These are phyloP conservation scores for Salmacisia buchloeana DNA, from an alignment of 1,284 basidiomycete genomes.

Conservation along the genomic window DNA sequence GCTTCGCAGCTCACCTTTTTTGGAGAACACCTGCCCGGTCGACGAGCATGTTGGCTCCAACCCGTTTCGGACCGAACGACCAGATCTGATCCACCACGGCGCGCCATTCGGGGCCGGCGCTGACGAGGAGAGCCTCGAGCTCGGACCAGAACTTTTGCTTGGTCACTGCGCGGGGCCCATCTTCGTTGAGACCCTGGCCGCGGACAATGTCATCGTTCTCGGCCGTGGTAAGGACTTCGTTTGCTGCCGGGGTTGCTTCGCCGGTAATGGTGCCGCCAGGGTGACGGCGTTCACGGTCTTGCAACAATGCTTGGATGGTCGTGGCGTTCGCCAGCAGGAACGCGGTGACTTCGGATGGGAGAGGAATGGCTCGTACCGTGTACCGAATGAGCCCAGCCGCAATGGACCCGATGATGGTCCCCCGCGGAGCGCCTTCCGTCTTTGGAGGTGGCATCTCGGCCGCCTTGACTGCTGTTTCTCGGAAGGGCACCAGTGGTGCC, in stretches of 20 bases:
- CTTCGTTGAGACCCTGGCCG: background rate
- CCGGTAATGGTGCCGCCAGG: background rate
- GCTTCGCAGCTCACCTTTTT: background rate
- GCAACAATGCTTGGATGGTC: constrained; percentile 51
- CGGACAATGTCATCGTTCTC: background rate
- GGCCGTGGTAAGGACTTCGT: background rate
- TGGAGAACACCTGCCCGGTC: constrained; percentile 54
- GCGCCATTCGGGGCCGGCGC: constrained; percentile 75
- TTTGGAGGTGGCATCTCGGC: constrained; percentile 81
- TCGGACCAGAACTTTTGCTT: constrained; percentile 73
- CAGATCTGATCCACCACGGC: constrained; percentile 70
- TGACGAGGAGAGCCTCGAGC: constrained; percentile 63
- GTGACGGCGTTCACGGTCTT: constrained; percentile 11
- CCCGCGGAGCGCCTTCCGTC: constrained; percentile 65
- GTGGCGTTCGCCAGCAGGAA: constrained; percentile 71
- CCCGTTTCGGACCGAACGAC: constrained; percentile 83
- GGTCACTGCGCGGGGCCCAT: constrained; percentile 37
- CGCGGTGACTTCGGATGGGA: constrained; percentile 64
- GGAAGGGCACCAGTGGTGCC: constrained; percentile 92
- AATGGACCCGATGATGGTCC: constrained; percentile 69
- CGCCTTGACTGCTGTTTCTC: constrained; percentile 74
- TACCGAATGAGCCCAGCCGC: constrained; percentile 73
- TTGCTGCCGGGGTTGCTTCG: background rate
- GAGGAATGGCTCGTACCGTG: constrained; percentile 71
- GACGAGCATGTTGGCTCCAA: constrained; percentile 80